These are phyloP conservation scores for Zychaea mexicana DNA, from an alignment of 371 early-diverging fungal genomes.

Conservation along the genomic window DNA sequence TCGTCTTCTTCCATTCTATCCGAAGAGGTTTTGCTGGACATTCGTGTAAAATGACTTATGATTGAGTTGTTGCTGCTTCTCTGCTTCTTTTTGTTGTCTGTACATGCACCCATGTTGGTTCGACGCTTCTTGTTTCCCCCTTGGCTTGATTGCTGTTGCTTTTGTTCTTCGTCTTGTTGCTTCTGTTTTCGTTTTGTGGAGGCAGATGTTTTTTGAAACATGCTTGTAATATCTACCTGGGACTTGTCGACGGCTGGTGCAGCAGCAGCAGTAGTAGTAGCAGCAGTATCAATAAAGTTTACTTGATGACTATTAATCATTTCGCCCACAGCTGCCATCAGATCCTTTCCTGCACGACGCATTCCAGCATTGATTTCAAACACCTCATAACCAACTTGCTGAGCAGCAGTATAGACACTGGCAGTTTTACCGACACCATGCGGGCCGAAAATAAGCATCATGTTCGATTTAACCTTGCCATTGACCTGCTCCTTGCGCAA, in stretches of 20 bases:
- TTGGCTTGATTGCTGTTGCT: not conserved
- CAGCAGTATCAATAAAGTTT: conserved; percentile 1
- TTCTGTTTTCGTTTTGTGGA: conserved; percentile 12
- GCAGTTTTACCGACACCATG: conserved; percentile 78
- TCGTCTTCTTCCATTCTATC: not conserved
- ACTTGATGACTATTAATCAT: conserved; percentile 73
- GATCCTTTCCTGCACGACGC: conserved; percentile 72
- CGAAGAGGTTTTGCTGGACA: not conserved
- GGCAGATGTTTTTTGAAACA: conserved; percentile 12
- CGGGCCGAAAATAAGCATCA: conserved; percentile 69
- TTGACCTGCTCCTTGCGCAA: conserved; percentile 7
- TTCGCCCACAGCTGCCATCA: conserved; percentile 63
- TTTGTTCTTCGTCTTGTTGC: not conserved
- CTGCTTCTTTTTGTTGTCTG: not conserved
- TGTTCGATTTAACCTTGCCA: conserved; percentile 25
- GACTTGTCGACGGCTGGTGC: not conserved
- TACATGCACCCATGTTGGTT: too few relatives aligned
- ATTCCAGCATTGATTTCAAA: conserved; percentile 74
- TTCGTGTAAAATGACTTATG: conserved; percentile 24
- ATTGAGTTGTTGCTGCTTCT: conserved; percentile 11
- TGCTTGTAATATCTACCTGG: conserved; percentile 13
- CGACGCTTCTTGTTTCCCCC: not conserved
- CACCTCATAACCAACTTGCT: conserved; percentile 69
- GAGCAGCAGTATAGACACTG: conserved; percentile 71
- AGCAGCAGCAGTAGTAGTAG: not conserved